Percentiles rank a stretch among this genome's conserved stretches.
These are phyloP conservation scores for Leishmania tropica DNA, from an alignment of 208 protist genomes.

Conservation along the genomic window DNA sequence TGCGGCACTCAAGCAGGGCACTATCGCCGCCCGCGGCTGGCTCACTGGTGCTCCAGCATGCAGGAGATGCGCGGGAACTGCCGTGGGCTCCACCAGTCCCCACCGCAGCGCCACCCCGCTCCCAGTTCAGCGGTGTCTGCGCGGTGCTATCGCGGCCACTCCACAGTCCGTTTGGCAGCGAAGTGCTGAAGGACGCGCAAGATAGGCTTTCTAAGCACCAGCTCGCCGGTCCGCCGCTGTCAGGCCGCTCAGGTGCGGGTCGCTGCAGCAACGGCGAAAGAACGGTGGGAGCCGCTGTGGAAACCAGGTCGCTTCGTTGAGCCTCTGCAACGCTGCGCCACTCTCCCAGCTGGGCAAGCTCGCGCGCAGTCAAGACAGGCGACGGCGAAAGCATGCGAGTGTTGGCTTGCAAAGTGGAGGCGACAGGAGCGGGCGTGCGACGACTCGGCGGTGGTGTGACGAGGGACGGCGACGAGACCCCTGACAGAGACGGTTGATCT, in stretches of 20 bases:
- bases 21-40: not conserved
- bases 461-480: constrained; percentile 27
- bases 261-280: not conserved
- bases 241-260: not conserved
- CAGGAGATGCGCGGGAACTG: not conserved
- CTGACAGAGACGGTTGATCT: constrained; percentile 7
- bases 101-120: not conserved
- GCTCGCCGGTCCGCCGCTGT: not conserved
- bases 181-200: constrained; percentile 16
- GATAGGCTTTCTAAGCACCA: constrained; percentile 26
- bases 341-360: constrained; percentile 26
- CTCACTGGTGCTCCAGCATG: constrained; percentile 2
- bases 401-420: not conserved
- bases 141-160: constrained; percentile 3
- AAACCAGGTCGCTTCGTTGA: not conserved
- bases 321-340: constrained; percentile 13
- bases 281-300: not conserved
- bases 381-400: not conserved
- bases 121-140: constrained; percentile 17
- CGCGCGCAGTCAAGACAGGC: constrained; percentile 12
- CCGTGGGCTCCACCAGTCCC: too few species aligned
- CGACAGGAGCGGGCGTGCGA: not conserved
- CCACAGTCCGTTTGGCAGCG: not conserved
- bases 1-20: constrained; percentile 3
- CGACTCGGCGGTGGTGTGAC: constrained; percentile 14